Base-by-base conservation (phyloP, 257 asterid species). In the Phtheirospermum japonicum region DNA sequence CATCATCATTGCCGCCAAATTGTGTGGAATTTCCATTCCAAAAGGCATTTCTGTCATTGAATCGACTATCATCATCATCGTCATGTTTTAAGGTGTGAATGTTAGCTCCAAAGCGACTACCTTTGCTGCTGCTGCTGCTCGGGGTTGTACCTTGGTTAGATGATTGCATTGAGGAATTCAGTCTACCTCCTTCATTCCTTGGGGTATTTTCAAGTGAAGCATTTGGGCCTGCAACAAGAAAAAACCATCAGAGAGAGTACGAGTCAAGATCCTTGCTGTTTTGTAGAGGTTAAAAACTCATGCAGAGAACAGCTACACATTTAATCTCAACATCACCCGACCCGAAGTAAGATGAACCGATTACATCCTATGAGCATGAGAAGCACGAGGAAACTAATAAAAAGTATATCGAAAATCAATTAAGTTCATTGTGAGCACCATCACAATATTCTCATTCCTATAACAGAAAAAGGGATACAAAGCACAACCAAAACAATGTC, bases 11-110 rank as follows among this genome's bases (percentile, higher is more conserved):
- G 12, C 99, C 94, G 12, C 95, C 97, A 75, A 26, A 92, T 60
- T 92, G 89, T 2, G 99, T 89, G 6, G 99, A 92, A 63, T 92
- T 92, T 28, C 99, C 97, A 56, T 92, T 92, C 99, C 99, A 92
- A 69, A 83, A 92, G 40, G 84, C 68, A 58, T 92, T 89, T 73
- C 79, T 79, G 61, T 81, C 90, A 5, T 73, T 66, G 65, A 75
- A 83, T 20, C 69, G 81, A 17, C 51, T 40, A 20, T 80, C 94
- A 57, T 88, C 90, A 9, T 77, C 77, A 18, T 88, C 75, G 33
- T 85, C 95, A 2, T 76, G 96, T 65, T 75, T 86, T 67, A 92
- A 70, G 13, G 99, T 92, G 80, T 92, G 99, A 65, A 92, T 84
- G 71, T 92, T 92, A 73, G 82, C 80, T 19, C 96, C 95, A 32